These are phyloP conservation scores for Stygiomarasmius scandens DNA, from an alignment of 1,284 basidiomycete species.

Conservation along the genomic window DNA sequence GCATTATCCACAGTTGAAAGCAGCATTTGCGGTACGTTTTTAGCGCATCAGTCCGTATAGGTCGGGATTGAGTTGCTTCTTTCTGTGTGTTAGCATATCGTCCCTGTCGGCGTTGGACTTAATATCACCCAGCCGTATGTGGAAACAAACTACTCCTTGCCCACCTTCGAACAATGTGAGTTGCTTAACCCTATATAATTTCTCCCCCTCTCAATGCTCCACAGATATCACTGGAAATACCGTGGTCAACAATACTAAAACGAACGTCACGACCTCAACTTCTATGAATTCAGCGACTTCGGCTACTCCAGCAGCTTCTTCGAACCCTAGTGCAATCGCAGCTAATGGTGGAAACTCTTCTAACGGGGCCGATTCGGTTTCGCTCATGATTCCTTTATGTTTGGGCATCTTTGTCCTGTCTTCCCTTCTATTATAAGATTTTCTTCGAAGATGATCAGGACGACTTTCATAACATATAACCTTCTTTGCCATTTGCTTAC, in stretches of 20 bases:
- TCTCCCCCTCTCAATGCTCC: neutral
- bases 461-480: too few species aligned
- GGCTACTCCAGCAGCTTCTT: neutral
- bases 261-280: neutral
- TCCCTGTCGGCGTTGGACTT: constrained; percentile 49
- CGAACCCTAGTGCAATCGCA: neutral
- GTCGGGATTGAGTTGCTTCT: neutral
- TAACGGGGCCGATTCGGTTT: too few species aligned
- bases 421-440: too few species aligned
- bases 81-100: constrained; percentile 43
- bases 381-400: too few species aligned
- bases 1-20: constrained; percentile 32
- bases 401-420: too few species aligned
- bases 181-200: constrained; percentile 5
- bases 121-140: constrained; percentile 52
- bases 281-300: neutral
- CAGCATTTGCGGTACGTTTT: constrained; percentile 39
- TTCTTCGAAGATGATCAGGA: too few species aligned
- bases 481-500: too few species aligned
- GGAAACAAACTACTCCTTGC: constrained; percentile 41
- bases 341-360: too few species aligned
- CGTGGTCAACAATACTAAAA: neutral
- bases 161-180: constrained; percentile 49
- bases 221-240: neutral
- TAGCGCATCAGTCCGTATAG: constrained; percentile 1